A percentile compares a stretch with the other conserved stretches of the same genome.
Evolutionary conservation across 2,329 filamentous ascomycete genomes (phyloP).

Genomic region (Leptodontidium sp.): DNA sequence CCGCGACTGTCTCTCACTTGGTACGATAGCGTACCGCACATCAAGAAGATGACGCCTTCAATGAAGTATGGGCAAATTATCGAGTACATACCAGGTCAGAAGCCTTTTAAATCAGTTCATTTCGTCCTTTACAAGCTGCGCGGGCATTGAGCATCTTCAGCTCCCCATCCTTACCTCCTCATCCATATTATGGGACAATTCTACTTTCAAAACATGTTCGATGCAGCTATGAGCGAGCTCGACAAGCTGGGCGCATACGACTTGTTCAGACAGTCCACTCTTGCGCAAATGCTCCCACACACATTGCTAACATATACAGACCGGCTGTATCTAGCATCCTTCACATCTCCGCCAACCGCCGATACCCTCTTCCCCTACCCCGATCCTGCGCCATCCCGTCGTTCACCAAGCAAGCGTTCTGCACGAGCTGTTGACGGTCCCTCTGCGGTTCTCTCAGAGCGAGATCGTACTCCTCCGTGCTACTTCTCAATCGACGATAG

Average conservation of each 20-base stretch:
- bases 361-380: slow-evolving; percentile 89
- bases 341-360: slow-evolving; percentile 80
- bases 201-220: slow-evolving; percentile 37
- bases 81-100: slow-evolving; percentile 91
- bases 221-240: slow-evolving; percentile 20
- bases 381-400: slow-evolving; percentile 57
- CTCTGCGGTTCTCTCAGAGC: slow-evolving; percentile 53
- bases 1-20: slow-evolving; percentile 29
- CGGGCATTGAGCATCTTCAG: slow-evolving; percentile 30
- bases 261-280: slow-evolving; percentile 19
- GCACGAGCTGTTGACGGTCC: slow-evolving; percentile 69
- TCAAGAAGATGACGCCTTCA: slow-evolving; percentile 53
- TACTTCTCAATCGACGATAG: slow-evolving; percentile 96
- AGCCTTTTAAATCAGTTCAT: slow-evolving; percentile 24
- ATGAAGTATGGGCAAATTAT: slow-evolving; percentile 82
- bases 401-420: slow-evolving; percentile 79
- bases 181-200: slow-evolving; percentile 32
- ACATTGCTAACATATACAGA: slow-evolving; percentile 66
- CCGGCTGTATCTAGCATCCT: slow-evolving; percentile 93
- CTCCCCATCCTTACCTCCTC: slow-evolving; percentile 37
- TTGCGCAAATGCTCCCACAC: slow-evolving; percentile 27
- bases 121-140: slow-evolving; percentile 19
- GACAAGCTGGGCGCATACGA: slow-evolving; percentile 27
- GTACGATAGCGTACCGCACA: slow-evolving; percentile 20
- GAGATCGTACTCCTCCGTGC: slow-evolving; percentile 73